These are phyloP conservation scores for Monilinia vaccinii-corymbosi DNA, from an alignment of 2,329 filamentous ascomycete species.

Conservation along the genomic window DNA sequence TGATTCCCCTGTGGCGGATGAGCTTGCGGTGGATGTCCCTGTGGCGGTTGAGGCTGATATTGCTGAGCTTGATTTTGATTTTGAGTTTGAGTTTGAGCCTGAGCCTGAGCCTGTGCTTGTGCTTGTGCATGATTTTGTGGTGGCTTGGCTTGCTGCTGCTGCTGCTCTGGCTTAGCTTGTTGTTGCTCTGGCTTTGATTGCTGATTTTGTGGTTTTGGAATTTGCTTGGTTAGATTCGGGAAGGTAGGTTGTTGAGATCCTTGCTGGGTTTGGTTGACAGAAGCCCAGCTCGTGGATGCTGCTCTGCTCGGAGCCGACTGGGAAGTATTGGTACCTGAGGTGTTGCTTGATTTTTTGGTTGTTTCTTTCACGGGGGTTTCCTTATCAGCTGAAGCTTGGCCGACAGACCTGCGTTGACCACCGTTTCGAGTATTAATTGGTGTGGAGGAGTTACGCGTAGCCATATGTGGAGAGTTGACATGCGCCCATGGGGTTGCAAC, in stretches of 20 bases:
- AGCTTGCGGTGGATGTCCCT: not conserved
- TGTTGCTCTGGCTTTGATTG: not conserved
- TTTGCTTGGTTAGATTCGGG: not conserved
- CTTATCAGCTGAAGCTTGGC: not conserved
- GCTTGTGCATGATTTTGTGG: not conserved
- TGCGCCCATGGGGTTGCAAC: constrained; percentile 18
- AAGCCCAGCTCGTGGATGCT: constrained; percentile 8
- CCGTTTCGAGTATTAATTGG: constrained; percentile 1
- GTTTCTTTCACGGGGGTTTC: not conserved
- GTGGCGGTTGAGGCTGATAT: not conserved
- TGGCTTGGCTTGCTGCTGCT: not conserved
- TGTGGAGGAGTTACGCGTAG: constrained; percentile 8
- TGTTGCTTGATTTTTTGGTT: not conserved
- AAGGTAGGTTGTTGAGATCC: constrained; percentile 4
- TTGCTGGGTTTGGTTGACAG: constrained; percentile 10
- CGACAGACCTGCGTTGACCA: not conserved
- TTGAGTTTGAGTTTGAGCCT: not conserved
- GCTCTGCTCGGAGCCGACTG: constrained; percentile 4
- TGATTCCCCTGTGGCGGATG: not conserved
- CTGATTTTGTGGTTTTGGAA: constrained; percentile 4
- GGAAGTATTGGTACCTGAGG: not conserved
- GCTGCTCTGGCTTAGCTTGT: not conserved
- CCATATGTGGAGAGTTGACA: constrained; percentile 16
- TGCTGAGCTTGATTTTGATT: not conserved
- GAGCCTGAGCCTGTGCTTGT: not conserved